These are phyloP conservation scores for Heliocybe sulcata DNA, from an alignment of 1,284 basidiomycete genomes.

Conservation along the genomic window DNA sequence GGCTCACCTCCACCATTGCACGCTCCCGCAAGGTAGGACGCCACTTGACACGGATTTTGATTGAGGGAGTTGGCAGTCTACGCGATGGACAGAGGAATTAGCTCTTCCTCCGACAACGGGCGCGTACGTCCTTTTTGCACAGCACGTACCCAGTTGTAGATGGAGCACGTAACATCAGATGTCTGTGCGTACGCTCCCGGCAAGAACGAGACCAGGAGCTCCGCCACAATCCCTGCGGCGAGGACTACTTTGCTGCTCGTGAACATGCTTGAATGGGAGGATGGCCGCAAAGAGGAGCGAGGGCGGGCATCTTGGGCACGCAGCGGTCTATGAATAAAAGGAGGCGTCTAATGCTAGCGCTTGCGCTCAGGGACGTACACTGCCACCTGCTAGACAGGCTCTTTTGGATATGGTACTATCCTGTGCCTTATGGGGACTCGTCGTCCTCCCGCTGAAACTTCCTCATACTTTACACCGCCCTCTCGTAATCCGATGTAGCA, in stretches of 20 bases:
- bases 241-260: background rate
- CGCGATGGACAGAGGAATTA: background rate
- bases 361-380: background rate
- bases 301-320: background rate
- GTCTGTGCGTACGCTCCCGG: background rate
- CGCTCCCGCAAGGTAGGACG: slow-evolving; percentile 31
- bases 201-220: background rate
- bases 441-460: background rate
- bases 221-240: background rate
- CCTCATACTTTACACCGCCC: too few relatives aligned
- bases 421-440: background rate
- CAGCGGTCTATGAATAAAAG: background rate
- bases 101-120: background rate
- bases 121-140: background rate
- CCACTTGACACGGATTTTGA: slow-evolving; percentile 39
- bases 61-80: slow-evolving; percentile 29
- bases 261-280: background rate
- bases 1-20: slow-evolving; percentile 16
- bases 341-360: background rate
- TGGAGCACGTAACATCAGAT: background rate
- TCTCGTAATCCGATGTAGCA: too few relatives aligned
- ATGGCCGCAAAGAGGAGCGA: background rate
- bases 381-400: background rate
- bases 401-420: background rate
- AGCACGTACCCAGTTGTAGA: background rate